Evolutionary conservation across 1,139 yeast species (phyloP).

Genomic region (Nakaseomyces nivariensis): DNA sequence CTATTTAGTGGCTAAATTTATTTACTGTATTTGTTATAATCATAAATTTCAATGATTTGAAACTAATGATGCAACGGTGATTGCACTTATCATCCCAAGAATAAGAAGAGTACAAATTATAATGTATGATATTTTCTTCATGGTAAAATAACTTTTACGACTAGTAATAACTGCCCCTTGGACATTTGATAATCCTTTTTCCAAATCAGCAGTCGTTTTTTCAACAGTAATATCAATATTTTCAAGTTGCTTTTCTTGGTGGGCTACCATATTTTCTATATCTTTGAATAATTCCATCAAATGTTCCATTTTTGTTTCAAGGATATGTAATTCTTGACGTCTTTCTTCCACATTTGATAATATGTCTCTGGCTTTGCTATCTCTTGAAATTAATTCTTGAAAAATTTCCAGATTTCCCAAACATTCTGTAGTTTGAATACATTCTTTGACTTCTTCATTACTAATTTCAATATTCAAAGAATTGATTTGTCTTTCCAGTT

Average conservation of each 20-base stretch:
- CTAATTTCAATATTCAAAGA: slow-evolving; percentile 90
- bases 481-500: slow-evolving; percentile 86
- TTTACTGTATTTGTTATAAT: no score
- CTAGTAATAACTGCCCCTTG: slow-evolving; percentile 83
- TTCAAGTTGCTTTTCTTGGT: slow-evolving; percentile 83
- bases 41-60: slow-evolving; percentile 11
- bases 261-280: slow-evolving; percentile 92
- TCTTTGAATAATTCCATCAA: slow-evolving; percentile 89
- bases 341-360: slow-evolving; percentile 92
- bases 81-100: slow-evolving; percentile 39
- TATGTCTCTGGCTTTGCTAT: slow-evolving; percentile 92
- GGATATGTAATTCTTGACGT: slow-evolving; percentile 88
- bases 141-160: slow-evolving; percentile 82
- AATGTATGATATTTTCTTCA: slow-evolving; percentile 68
- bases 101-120: slow-evolving; percentile 29
- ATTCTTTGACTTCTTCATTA: slow-evolving; percentile 71
- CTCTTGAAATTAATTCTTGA: slow-evolving; percentile 86
- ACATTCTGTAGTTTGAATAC: slow-evolving; percentile 57
- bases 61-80: slow-evolving; percentile 59
- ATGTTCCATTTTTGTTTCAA: slow-evolving; percentile 93
- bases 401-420: slow-evolving; percentile 87
- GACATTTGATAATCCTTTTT: slow-evolving; percentile 90
- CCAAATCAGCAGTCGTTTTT: slow-evolving; percentile 80
- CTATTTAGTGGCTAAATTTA: no score
- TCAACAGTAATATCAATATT: slow-evolving; percentile 74